Conservation (phyloP, 2,329 filamentous ascomycete genomes). For the Pseudocercospora fuligena region DNA sequence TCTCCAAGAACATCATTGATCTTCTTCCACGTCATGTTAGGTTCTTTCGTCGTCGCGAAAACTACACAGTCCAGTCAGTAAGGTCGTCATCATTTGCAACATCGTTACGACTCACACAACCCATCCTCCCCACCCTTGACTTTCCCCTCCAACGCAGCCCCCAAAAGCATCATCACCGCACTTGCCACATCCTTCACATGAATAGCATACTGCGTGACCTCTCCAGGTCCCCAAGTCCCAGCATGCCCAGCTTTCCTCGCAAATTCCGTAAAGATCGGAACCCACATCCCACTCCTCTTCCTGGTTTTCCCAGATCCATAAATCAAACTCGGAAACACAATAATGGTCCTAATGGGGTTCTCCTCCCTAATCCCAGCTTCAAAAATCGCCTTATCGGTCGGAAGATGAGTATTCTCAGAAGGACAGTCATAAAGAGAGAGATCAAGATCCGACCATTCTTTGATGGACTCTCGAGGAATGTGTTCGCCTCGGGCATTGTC, state of each 20-base stretch:
- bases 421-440: background rate
- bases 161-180: background rate
- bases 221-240: constrained; percentile 5
- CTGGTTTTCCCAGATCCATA: background rate
- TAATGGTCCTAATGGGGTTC: background rate
- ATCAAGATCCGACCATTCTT: constrained; percentile 7
- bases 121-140: constrained; percentile 4
- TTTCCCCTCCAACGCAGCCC: background rate
- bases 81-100: background rate
- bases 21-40: constrained; percentile 3
- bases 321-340: background rate
- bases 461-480: background rate
- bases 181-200: background rate
- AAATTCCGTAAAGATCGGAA: background rate
- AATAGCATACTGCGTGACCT: constrained; percentile 4
- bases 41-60: constrained; percentile 2
- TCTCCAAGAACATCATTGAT: background rate
- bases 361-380: background rate
- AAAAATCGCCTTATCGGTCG: background rate
- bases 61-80: background rate
- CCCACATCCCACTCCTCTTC: background rate
- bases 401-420: background rate
- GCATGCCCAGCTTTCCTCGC: background rate
- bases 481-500: background rate
- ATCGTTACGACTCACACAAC: background rate